phyloP scores from a whole-genome alignment of 2,329 filamentous ascomycete genomes.

The Coniochaeta pulveracea region DNA sequence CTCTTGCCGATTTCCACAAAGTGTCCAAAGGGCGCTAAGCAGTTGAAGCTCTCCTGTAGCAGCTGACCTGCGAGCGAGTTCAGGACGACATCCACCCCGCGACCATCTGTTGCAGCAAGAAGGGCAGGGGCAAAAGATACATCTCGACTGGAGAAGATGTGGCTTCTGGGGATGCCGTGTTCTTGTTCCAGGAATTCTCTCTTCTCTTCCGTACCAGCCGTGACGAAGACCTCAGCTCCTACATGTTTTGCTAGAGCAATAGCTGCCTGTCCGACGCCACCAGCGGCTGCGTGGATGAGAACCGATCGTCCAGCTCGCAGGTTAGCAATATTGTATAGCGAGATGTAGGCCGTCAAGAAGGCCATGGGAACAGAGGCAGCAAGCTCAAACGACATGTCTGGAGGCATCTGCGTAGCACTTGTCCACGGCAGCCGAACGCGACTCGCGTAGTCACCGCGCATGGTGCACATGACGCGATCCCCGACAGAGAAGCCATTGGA shows the following conservation, averaged over 20 bases:
- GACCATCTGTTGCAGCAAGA: slow-evolving; percentile 14
- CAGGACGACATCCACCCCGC: slow-evolving; percentile 25
- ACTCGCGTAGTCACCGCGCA: background rate
- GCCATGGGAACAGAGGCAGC: slow-evolving; percentile 18
- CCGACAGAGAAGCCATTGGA: no score
- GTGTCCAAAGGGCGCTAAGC: slow-evolving; percentile 27
- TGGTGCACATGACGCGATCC: slow-evolving; percentile 12
- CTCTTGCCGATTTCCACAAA: slow-evolving; percentile 34
- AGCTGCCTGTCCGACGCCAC: slow-evolving; percentile 13
- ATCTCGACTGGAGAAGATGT: slow-evolving; percentile 23
- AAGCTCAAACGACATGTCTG: slow-evolving; percentile 14
- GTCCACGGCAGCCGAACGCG: slow-evolving; percentile 8
- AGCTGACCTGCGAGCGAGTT: slow-evolving; percentile 28
- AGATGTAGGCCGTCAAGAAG: slow-evolving; percentile 18
- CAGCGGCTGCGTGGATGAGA: slow-evolving; percentile 19
- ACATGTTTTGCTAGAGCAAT: slow-evolving; percentile 7
- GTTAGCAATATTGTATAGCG: slow-evolving; percentile 9
- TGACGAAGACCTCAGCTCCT: slow-evolving; percentile 19
- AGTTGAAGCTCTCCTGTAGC: slow-evolving; percentile 29
- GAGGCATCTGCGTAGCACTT: slow-evolving; percentile 17
- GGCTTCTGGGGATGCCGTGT: slow-evolving; percentile 17
- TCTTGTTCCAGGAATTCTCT: slow-evolving; percentile 17
- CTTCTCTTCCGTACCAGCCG: slow-evolving; percentile 21
- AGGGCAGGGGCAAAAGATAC: slow-evolving; percentile 19
- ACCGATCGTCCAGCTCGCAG: slow-evolving; percentile 13